Base-by-base conservation (phyloP, 148 eudicot species). In the Fagopyrum tataricum region DNA sequence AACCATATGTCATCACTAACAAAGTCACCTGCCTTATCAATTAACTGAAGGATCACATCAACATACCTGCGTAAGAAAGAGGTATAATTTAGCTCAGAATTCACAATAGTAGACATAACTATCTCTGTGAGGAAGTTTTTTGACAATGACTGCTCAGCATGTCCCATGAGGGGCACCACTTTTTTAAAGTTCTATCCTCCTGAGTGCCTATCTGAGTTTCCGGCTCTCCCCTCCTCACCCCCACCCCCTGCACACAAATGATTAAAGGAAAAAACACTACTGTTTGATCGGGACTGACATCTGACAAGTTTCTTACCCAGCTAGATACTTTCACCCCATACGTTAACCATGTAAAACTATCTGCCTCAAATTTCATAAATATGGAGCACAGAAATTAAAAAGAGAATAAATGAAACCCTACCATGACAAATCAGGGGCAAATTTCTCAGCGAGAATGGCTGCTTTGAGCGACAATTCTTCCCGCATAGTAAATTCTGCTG, bases 371-470 rank as follows among this genome's bases (percentile, higher is more conserved):
- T 53, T 53, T 53, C 24, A 17, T 18, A 17, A 53, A 53, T 53
- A 53, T 18, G 21, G 23, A 53, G 23, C n/a, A 18, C 59, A 53
- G n/a, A 53, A n/a, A 53, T 17, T 53, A 17, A 53, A 7, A 53
- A 53, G n/a, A 18, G 21, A 8, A 53, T 3, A 48, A 7, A 48
- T 78, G 67, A 76, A 78, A 49, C 75, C 49, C 70, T 79, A 88
- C 99, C 99, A 95, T 79, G 99, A 95, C 82, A 95, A 79, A 78
- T 95, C 99, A 9, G 99, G 99, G 64, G 99, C 97, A 79, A 95
- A 95, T 83, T 95, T 95, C 84, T 95, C 99, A 1, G 99, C 97
- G 67, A 95, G 96, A 76, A 95, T 95, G 78, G 97, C 99, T 75
- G 93, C 97, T 82, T 95, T 95, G 18, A 95, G 84, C 39, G 99